Base-by-base conservation (phyloP, 108 stramenopile genomes). In the Cyclotella atomus region DNA sequence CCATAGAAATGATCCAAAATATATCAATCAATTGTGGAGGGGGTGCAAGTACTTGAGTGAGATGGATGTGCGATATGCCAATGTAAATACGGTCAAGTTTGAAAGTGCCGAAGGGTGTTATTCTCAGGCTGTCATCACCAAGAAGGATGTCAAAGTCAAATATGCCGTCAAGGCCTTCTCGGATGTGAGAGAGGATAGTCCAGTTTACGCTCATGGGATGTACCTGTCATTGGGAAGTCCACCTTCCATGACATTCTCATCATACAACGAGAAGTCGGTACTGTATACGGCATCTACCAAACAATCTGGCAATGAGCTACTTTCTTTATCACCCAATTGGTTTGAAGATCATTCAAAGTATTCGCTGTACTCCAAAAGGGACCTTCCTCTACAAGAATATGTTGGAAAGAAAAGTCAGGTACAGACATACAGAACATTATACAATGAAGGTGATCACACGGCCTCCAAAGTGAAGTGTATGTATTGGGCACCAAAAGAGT, bases 71-170 rank as follows among this genome's bases (percentile, higher is more conserved):
- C 73, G 96, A 19, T 93, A 90, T 59, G 77, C 64, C 20, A 24
- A 87, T 45, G 61, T 71, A 15, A 73, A 74, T 19, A 70, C 76
- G 14, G 57, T 89, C 25, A 81, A 83, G 35, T 89, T 96, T 63
- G 95, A 95, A 70, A 89, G 88, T 57, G 94, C 95, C 4, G 97
- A 97, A 87, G 97, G 95, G 19, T 97, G 97, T 82, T 97, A 97
- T 78, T 92, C 91, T 2, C 82, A 72, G 45, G 94, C 85, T 14
- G 87, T 91, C 0, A 64, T 96, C 38, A 53, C 82, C 23, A 81
- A 47, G 43, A 73, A 81, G 43, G 87, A 94, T 73, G 82, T 97
- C 27, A 84, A 72, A 33, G 88, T 95, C 12, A 97, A 97, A 66
- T 96, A 90, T 72, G 89, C 90, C 3, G 93, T 93, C 33, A 95